phyloP scores from a whole-genome alignment of 306 rosid species.

The Herpetospermum pedunculosum region DNA sequence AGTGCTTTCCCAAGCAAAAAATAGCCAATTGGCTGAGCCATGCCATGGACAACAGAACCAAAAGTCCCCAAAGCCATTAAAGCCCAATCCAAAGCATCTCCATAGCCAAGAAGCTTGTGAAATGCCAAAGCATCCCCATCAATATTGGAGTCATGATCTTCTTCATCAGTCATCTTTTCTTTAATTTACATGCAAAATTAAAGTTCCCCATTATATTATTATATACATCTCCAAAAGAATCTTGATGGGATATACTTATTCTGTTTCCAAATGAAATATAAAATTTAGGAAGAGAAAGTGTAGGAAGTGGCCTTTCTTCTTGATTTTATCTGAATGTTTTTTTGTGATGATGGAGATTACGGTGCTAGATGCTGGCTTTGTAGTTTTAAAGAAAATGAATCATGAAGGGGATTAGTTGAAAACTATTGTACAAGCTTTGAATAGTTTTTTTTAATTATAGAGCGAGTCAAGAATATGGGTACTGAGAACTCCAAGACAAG shows the following conservation, averaged over 20 bases:
- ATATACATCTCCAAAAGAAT: background rate
- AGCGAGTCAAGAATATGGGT: background rate
- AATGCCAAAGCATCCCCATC: conserved; percentile 20
- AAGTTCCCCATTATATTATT: background rate
- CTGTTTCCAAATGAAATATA: background rate
- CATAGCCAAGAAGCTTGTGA: conserved; percentile 49
- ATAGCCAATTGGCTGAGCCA: conserved; percentile 82
- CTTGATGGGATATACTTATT: background rate
- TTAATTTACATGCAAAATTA: background rate
- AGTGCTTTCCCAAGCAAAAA: conserved; percentile 70
- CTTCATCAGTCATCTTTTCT: background rate
- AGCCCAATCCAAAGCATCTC: conserved; percentile 57
- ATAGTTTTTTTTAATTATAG: too few species aligned
- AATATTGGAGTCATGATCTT: background rate
- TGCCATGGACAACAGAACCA: conserved; percentile 76
- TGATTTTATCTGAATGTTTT: background rate
- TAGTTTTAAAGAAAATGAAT: background rate
- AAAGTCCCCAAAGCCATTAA: conserved; percentile 54
- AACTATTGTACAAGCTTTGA: too few species aligned
- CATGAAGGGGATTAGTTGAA: background rate
- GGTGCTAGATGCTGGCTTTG: background rate
- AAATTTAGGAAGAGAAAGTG: background rate
- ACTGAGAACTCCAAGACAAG: background rate
- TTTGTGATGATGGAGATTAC: background rate
- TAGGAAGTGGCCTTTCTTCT: background rate